phyloP scores from a whole-genome alignment of 176 grass and related monocot genomes.

The Carex pumila region DNA sequence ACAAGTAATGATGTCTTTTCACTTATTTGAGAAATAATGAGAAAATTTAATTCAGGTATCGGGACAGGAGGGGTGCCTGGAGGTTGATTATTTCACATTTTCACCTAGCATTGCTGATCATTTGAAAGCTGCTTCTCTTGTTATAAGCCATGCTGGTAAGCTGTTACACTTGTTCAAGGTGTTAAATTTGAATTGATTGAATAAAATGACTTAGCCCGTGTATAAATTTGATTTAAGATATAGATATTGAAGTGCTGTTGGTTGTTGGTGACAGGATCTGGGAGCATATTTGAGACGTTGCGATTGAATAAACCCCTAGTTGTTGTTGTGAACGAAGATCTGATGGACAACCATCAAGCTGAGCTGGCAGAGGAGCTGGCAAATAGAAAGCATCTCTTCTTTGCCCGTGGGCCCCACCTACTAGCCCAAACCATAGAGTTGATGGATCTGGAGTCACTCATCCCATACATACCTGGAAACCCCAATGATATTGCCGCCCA shows the following conservation, averaged over 20 bases:
- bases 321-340: conserved; percentile 75
- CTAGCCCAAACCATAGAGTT: conserved; percentile 32
- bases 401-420: conserved; percentile 31
- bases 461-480: conserved; percentile 49
- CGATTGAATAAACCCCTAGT: conserved; percentile 53
- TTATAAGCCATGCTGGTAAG: conserved; percentile 89
- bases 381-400: conserved; percentile 66
- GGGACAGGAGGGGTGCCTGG: conserved; percentile 29
- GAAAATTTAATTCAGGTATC: conserved; percentile 37
- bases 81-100: conserved; percentile 84
- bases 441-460: conserved; percentile 46
- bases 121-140: conserved; percentile 56
- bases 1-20: not conserved
- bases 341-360: conserved; percentile 89
- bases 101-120: conserved; percentile 67
- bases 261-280: conserved; percentile 41
- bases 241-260: not conserved
- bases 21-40: not conserved
- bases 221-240: not conserved
- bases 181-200: not conserved
- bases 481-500: conserved; percentile 31
- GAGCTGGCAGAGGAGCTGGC: conserved; percentile 80
- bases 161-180: not conserved
- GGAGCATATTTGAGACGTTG: conserved; percentile 86
- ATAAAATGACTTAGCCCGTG: not conserved